A percentile compares a stretch with the other conserved stretches of the same genome.
phyloP scores from a whole-genome alignment of 352 stramenopile genomes.

The Phytophthora parvispora region DNA sequence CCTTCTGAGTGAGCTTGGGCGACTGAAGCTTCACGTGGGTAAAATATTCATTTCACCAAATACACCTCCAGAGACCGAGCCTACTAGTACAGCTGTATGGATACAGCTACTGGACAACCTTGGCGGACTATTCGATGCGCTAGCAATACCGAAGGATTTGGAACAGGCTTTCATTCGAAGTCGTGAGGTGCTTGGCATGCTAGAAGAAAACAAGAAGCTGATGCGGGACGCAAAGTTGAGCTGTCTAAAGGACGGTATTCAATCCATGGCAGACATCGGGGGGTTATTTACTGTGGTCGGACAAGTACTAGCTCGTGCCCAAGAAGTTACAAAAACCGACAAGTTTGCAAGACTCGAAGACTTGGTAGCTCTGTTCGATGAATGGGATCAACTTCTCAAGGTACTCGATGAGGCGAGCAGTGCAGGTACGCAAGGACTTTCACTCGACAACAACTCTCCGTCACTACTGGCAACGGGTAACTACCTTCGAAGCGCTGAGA shows the following conservation, averaged over 20 bases:
- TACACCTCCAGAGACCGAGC: not conserved
- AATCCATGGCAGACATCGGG: conserved; percentile 27
- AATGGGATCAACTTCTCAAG: conserved; percentile 27
- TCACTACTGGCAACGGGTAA: not conserved
- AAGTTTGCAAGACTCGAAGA: conserved; percentile 25
- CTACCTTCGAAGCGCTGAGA: conserved; percentile 29
- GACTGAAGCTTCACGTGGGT: conserved; percentile 21
- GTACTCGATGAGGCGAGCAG: conserved; percentile 8
- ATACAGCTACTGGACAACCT: conserved; percentile 13
- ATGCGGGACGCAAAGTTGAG: conserved; percentile 25
- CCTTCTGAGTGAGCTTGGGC: conserved; percentile 9
- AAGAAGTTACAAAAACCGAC: conserved; percentile 27
- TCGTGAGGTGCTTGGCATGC: conserved; percentile 18
- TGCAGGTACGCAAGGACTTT: not conserved
- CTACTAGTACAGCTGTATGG: conserved; percentile 1
- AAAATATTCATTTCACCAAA: conserved; percentile 15
- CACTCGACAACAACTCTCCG: not conserved
- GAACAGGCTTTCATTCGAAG: conserved; percentile 22
- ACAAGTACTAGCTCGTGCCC: conserved; percentile 25
- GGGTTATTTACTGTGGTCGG: conserved; percentile 21
- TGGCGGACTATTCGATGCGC: conserved; percentile 14
- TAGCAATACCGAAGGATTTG: conserved; percentile 23
- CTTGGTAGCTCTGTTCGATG: conserved; percentile 28
- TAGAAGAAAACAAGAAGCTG: conserved; percentile 29
- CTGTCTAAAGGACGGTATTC: conserved; percentile 25